Percentiles rank a stretch among this genome's conserved stretches.
Conservation (phyloP, 805 yeast genomes). For the Komagataella pastoris region DNA sequence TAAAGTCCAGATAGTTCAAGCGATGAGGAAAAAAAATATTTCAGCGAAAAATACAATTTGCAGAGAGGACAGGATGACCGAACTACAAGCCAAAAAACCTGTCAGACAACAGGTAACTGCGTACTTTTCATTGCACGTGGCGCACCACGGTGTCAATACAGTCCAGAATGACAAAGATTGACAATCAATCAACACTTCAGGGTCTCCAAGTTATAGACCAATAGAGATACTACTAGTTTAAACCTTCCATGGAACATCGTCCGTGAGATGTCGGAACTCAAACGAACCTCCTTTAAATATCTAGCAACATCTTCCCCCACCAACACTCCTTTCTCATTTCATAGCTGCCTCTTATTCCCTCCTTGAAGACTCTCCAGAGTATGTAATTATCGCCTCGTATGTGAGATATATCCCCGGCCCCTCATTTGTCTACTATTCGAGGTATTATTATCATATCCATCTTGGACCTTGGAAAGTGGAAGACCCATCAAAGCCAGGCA, state of each 20-base stretch:
- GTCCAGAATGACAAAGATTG: no score
- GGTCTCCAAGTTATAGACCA: no score
- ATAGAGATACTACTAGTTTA: no score
- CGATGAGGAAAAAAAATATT: not conserved
- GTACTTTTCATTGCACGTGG: no score
- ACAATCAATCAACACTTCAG: no score
- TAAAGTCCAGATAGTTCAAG: not conserved
- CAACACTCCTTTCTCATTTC: no score
- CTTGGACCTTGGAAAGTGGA: no score
- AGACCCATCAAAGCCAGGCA: not conserved
- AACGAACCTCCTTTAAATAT: not conserved
- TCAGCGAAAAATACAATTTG: not conserved
- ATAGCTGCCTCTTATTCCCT: no score
- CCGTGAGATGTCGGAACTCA: not conserved
- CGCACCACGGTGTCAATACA: no score
- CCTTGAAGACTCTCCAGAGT: no score
- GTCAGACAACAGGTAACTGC: no score
- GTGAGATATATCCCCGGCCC: not conserved
- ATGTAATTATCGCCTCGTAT: no score
- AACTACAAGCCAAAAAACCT: not conserved
- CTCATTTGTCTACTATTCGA: not conserved
- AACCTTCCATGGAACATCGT: not conserved
- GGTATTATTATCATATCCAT: not conserved
- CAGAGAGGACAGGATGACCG: not conserved
- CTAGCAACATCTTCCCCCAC: not conserved